These are phyloP conservation scores for Boletus insuetus DNA, from an alignment of 768 basidiomycete species.

Conservation along the genomic window DNA sequence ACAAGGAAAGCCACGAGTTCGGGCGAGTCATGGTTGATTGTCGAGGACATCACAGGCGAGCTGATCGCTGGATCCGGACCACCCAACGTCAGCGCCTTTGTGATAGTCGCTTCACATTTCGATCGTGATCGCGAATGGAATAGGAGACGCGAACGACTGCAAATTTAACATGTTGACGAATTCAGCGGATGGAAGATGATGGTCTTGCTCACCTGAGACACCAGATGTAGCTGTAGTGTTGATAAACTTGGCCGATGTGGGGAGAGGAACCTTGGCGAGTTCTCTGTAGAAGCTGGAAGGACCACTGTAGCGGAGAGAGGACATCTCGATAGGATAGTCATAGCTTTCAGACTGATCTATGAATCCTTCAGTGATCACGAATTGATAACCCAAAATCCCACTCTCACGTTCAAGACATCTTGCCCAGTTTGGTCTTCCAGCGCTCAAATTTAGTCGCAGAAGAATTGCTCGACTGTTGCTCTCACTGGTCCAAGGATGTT, in stretches of 20 bases:
- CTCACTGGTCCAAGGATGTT: no score
- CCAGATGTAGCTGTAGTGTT: slow-evolving; percentile 6
- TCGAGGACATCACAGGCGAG: slow-evolving; percentile 10
- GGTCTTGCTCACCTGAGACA: slow-evolving; percentile 13
- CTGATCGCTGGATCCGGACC: slow-evolving; percentile 11
- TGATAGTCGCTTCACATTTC: slow-evolving; percentile 46
- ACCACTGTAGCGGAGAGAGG: slow-evolving; percentile 20
- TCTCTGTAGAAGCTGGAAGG: slow-evolving; percentile 30
- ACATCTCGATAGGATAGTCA: slow-evolving; percentile 4
- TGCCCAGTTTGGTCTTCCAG: no score
- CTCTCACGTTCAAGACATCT: no score
- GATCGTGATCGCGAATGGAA: slow-evolving; percentile 47
- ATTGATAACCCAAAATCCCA: no score
- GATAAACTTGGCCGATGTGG: slow-evolving; percentile 36
- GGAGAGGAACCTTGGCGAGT: slow-evolving; percentile 41
- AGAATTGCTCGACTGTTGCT: no score
- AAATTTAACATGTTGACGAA: neutral
- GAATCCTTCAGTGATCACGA: no score
- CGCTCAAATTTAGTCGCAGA: no score
- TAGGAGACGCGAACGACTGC: slow-evolving; percentile 45
- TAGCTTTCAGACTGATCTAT: no score
- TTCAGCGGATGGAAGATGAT: neutral
- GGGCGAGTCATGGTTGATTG: slow-evolving; percentile 17
- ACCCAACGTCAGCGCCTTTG: slow-evolving; percentile 37
- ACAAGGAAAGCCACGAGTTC: slow-evolving; percentile 41